Evolutionary conservation across 2,329 filamentous ascomycete species (phyloP), one percentile per base, ranked within the genome.

Genomic region (Stromatinia cepivora): DNA sequence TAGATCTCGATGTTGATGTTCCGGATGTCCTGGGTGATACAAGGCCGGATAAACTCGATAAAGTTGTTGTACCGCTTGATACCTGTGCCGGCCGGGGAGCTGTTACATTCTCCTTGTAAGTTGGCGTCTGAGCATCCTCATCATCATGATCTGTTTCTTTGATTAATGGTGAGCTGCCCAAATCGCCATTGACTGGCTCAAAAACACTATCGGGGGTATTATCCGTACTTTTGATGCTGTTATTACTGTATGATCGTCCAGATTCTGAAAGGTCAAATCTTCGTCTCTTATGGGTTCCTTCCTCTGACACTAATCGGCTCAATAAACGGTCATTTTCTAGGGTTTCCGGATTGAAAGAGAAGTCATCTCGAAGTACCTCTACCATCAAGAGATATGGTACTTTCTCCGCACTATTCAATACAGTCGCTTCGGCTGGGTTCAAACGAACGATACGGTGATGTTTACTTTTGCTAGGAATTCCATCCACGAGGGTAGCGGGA

Each of bases 381-480:
- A 94, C 87, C 91, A 95, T 94, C 39, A 95, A 84, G 63, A 95
- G 80, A 79, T 93, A 95, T 0, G 92, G 92, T 57, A 95, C 92
- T 77, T 93, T 91, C 78, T 95, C 92, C 6, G 92, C 92, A 78
- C 92, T 95, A 79, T 95, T 95, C 65, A 95, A 81, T 67, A 94
- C 92, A 0, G 92, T 94, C 8, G 92, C 90, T 79, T 95, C 92
- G 1, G 91, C 91, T 9, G 92, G 92, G 76, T 94, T 95, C 63
- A 95, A 84, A 50, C 92, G 87, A 58, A 95, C 92, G 70, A 95
- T 93, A 48, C 92, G 88, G 77, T 95, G 92, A 78, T 95, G 92
- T 67, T 87, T 87, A 76, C 92, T 94, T 77, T 88, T 89, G 36
- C 90, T 87, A 2, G 91, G 87, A n/a, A 87, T 86, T 31, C 92